Percentiles rank a stretch among this genome's conserved stretches.
These are phyloP conservation scores for Amyloporia xantha DNA, from an alignment of 768 basidiomycete genomes.

Conservation along the genomic window DNA sequence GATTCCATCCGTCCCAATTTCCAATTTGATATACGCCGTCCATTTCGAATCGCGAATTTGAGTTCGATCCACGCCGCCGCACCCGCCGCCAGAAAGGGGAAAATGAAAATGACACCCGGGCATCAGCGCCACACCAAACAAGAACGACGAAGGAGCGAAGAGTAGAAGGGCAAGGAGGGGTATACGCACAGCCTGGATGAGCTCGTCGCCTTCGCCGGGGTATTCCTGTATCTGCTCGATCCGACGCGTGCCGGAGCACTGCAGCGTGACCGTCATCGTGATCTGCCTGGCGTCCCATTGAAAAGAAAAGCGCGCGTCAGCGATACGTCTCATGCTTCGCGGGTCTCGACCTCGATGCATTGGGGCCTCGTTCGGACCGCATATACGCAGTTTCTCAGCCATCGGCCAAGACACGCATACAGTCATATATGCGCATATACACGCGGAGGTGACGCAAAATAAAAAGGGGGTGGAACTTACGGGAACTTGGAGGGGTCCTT, in stretches of 20 bases:
- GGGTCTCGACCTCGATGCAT: no score
- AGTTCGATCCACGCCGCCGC: no score
- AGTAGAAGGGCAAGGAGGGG: background rate
- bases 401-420: background rate
- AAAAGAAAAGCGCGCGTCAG: no score
- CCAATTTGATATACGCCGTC: no score
- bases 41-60: no score
- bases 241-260: conserved; percentile 48
- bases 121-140: no score
- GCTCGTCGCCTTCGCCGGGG: conserved; percentile 48
- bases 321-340: no score
- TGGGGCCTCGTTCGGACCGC: no score
- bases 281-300: conserved; percentile 34
- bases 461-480: conserved; percentile 22
- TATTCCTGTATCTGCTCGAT: conserved; percentile 46
- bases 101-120: no score
- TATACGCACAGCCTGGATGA: conserved; percentile 23
- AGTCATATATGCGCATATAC: background rate
- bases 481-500: conserved; percentile 42
- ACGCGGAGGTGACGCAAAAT: background rate
- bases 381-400: conserved; percentile 1
- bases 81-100: no score
- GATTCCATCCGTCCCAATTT: no score
- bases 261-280: conserved; percentile 46
- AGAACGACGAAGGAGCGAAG: background rate